phyloP scores from a whole-genome alignment of 179 eudicot genomes.

The Camellia oleifera region DNA sequence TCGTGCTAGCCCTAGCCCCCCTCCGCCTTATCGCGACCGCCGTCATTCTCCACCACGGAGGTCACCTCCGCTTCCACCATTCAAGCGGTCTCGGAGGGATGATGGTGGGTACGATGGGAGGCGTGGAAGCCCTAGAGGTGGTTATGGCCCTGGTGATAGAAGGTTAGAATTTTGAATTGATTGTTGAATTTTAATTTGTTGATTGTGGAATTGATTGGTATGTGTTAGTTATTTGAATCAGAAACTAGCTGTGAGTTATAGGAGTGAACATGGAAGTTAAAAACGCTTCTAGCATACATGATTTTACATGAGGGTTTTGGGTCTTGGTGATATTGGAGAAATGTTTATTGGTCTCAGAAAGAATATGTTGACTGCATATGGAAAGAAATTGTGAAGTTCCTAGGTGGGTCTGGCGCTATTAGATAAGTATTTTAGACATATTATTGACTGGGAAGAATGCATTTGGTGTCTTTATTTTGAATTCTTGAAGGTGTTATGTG shows the following conservation, averaged over 20 bases:
- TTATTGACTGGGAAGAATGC: no score
- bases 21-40: conserved; percentile 32
- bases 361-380: neutral
- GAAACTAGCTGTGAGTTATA: neutral
- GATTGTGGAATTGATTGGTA: neutral
- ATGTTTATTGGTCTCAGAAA: neutral
- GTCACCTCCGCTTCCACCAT: conserved; percentile 66
- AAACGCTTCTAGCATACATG: neutral
- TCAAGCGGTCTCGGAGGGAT: conserved; percentile 73
- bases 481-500: no score
- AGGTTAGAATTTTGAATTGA: conserved; percentile 35
- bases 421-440: no score
- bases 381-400: neutral
- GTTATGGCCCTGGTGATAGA: conserved; percentile 61
- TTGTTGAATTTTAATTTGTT: neutral
- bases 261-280: neutral
- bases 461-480: no score
- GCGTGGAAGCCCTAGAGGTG: conserved; percentile 82
- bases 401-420: neutral
- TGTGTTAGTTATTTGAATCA: neutral
- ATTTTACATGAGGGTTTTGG: neutral
- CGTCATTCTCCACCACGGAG: conserved; percentile 46
- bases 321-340: neutral
- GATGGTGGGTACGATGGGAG: conserved; percentile 70
- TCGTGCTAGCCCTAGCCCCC: conserved; percentile 56